phyloP scores from a whole-genome alignment of 106 monocot genomes.

The Apostasia shenzhenica region DNA sequence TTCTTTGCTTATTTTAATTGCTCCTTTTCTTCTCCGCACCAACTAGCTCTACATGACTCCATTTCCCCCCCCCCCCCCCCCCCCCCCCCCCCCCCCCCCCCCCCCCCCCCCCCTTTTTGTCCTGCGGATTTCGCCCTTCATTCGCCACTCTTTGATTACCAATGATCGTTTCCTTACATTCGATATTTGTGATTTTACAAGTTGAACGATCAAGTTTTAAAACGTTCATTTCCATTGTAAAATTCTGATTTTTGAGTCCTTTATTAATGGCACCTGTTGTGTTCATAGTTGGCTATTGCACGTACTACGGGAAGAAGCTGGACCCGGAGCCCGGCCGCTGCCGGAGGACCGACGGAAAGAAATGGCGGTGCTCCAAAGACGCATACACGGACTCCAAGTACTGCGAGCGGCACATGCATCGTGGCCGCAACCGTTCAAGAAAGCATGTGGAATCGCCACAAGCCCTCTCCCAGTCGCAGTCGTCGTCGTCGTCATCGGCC shows the following conservation, averaged over 20 bases:
- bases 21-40: not conserved
- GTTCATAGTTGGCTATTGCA: constrained; percentile 43
- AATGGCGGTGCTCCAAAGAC: constrained; percentile 74
- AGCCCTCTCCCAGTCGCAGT: constrained; percentile 19
- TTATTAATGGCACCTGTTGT: not conserved
- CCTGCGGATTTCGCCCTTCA: too few species aligned
- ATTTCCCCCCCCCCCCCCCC: not conserved
- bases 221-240: not conserved
- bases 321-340: constrained; percentile 82
- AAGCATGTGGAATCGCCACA: constrained; percentile 64
- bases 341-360: constrained; percentile 71
- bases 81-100: too few species aligned
- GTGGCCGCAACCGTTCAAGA: constrained; percentile 92
- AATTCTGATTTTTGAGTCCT: too few species aligned
- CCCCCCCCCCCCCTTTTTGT: not conserved
- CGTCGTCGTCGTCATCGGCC: constrained; percentile 14
- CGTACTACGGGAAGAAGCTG: constrained; percentile 58
- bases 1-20: not conserved
- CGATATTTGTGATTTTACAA: not conserved
- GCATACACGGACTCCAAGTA: constrained; percentile 74
- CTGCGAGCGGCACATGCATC: constrained; percentile 83
- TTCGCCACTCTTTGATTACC: too few species aligned
- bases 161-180: too few species aligned
- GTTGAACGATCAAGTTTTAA: not conserved
- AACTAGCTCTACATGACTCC: too few species aligned